phyloP scores from a whole-genome alignment of 176 grass and related monocot genomes.

The Carex parvula region DNA sequence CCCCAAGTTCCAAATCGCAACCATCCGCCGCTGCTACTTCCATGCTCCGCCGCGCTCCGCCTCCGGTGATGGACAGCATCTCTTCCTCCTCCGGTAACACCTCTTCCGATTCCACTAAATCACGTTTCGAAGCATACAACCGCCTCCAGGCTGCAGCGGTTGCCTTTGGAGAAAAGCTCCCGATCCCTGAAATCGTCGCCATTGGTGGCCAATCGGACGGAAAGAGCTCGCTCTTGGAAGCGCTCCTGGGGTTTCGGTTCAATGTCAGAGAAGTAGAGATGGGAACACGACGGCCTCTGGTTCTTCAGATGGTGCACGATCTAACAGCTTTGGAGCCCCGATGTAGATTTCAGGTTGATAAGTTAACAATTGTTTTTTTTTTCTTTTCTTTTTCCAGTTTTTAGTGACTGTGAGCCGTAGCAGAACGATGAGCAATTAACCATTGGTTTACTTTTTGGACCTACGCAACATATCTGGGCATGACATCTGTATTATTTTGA shows the following conservation, averaged over 20 bases:
- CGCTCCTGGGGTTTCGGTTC: constrained; percentile 91
- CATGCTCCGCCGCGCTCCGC: constrained; percentile 26
- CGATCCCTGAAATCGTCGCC: constrained; percentile 93
- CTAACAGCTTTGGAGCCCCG: constrained; percentile 80
- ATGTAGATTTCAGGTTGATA: constrained; percentile 81
- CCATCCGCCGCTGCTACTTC: constrained; percentile 26
- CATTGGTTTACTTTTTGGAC: not conserved
- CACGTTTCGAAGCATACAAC: constrained; percentile 96
- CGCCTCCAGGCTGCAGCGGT: constrained; percentile 85
- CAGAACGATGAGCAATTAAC: not conserved
- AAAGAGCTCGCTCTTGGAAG: constrained; percentile 92
- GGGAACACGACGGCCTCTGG: constrained; percentile 88
- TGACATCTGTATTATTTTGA: not conserved
- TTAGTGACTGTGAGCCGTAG: not conserved
- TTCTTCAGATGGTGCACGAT: constrained; percentile 98
- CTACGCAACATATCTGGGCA: not conserved
- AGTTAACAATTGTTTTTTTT: not conserved
- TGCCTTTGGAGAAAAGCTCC: constrained; percentile 90
- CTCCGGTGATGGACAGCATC: not conserved
- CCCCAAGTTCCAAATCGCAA: constrained; percentile 39
- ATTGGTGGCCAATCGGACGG: constrained; percentile 84
- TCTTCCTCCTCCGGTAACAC: constrained; percentile 27
- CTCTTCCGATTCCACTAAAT: constrained; percentile 53
- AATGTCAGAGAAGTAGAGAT: constrained; percentile 99
- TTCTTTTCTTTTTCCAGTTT: not conserved